These are phyloP conservation scores for Lepiota venenata DNA, from an alignment of 768 basidiomycete genomes.

Conservation along the genomic window DNA sequence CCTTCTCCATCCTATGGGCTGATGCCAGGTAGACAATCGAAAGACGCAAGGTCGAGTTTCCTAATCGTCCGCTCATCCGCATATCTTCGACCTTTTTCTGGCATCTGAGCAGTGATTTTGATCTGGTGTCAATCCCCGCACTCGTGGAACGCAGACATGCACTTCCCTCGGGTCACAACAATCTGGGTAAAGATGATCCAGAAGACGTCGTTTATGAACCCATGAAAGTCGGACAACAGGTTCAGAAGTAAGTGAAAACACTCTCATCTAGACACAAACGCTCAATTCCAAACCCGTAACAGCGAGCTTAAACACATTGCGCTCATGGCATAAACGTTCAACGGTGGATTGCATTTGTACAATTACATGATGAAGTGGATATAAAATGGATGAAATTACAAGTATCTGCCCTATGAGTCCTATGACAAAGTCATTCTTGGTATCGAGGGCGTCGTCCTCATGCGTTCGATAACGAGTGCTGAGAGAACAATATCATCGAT, in stretches of 20 bases:
- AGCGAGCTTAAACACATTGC: slow-evolving; percentile 84
- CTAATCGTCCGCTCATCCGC: slow-evolving; percentile 86
- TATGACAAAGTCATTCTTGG: slow-evolving; percentile 15
- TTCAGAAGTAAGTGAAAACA: slow-evolving; percentile 59
- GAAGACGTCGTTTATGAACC: slow-evolving; percentile 50
- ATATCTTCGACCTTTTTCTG: slow-evolving; percentile 97
- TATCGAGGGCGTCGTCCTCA: slow-evolving; percentile 33
- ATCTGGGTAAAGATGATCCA: slow-evolving; percentile 35
- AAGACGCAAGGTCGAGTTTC: slow-evolving; percentile 49
- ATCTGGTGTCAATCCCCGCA: slow-evolving; percentile 61
- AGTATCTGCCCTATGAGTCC: slow-evolving; percentile 7
- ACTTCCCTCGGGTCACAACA: slow-evolving; percentile 36
- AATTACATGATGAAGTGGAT: slow-evolving; percentile 2
- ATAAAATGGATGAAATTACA: neutral
- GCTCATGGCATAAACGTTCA: slow-evolving; percentile 56
- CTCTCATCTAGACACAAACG: slow-evolving; percentile 4
- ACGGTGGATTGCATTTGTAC: slow-evolving; percentile 5
- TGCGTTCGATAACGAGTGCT: slow-evolving; percentile 36
- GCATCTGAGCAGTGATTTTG: slow-evolving; percentile 85
- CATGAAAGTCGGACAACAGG: slow-evolving; percentile 89
- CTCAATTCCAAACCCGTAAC: neutral
- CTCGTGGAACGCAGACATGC: slow-evolving; percentile 47
- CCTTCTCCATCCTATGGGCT: neutral
- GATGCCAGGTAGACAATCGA: slow-evolving; percentile 51
- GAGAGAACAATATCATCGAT: slow-evolving; percentile 42